Evolutionary conservation across 2,329 filamentous ascomycete species (phyloP), one percentile per base, ranked within the genome.

Genomic region (Cercospora nicotianae): DNA sequence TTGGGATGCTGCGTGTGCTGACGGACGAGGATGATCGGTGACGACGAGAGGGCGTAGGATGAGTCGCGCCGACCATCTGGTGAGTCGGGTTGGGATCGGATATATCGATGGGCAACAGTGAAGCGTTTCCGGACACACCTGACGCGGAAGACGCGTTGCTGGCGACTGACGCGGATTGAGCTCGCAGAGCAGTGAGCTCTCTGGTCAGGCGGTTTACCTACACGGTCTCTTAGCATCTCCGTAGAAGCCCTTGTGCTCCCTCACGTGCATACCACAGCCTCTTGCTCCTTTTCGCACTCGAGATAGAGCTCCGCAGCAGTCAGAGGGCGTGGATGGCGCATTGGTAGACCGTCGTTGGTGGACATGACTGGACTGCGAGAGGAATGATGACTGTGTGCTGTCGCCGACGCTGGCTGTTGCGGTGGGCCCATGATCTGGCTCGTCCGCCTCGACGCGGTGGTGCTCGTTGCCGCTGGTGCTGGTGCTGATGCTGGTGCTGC

Each of bases 251-350:
- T 64, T n/a, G 16, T 61, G 36, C 42, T 13, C 53, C 26, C 33
- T 28, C 45, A 16, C 45, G 33, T 39, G 68, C 88, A 71, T 85
- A 95, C 94, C 75, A 97, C 90, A 39, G 93, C 92, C 80, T 98
- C 94, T 75, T 98, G 94, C 78, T 98, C 94, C 80, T 96, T 95
- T 80, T 98, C 94, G 28, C 97, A 85, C 81, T 97, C 89, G 68
- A 91, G 85, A 79, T 97, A 93, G 69, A 98, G 85, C 79, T 98
- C 94, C 3, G 93, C 91, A 1, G 93, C 90, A 0, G 94, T 97
- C 78, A 97, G 82, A 3, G 94, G 94, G 39, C 92, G 87, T 5
- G 94, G 94, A 78, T 97, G 94, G 70, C 94, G 88, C 74, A 96
- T 81, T 3, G 94, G 94, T 12, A 83, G 74, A 18, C 67, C 65